Evolutionary conservation across 345 rosid genomes (phyloP).

Genomic region (Erysimum cheiranthoides): DNA sequence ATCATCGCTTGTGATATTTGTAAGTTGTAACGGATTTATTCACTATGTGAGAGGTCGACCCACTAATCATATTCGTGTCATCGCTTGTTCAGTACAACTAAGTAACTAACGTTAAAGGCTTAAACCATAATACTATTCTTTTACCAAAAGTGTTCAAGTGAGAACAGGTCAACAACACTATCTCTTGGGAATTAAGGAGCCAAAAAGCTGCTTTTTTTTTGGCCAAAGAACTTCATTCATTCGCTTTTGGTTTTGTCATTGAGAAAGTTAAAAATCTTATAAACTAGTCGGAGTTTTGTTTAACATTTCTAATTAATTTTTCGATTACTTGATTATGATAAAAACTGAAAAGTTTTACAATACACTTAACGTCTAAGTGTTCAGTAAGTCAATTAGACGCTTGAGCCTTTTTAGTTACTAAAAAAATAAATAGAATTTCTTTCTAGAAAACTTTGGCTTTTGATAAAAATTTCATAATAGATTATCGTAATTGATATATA

Average conservation of each 20-base stretch:
- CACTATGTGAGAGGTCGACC: background rate
- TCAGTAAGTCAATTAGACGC: background rate
- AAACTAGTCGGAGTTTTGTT: background rate
- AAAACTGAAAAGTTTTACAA: conserved; percentile 1
- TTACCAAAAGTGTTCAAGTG: background rate
- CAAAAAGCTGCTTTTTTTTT: background rate
- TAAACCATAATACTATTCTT: background rate
- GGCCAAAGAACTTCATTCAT: background rate
- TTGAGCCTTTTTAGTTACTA: background rate
- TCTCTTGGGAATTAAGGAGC: background rate
- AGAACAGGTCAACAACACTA: conserved; percentile 11
- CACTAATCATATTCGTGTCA: background rate
- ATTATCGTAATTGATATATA: background rate
- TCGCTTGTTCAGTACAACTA: background rate
- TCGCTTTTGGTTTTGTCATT: background rate
- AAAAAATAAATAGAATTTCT: background rate
- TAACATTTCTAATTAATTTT: background rate
- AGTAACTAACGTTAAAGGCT: background rate
- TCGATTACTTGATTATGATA: background rate
- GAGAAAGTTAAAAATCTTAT: background rate
- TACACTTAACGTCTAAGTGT: background rate
- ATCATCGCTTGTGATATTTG: background rate
- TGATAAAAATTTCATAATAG: no score
- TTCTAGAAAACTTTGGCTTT: background rate
- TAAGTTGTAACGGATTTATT: background rate